phyloP scores from a whole-genome alignment of 2,329 filamentous ascomycete genomes.

The Alternaria burnsii region DNA sequence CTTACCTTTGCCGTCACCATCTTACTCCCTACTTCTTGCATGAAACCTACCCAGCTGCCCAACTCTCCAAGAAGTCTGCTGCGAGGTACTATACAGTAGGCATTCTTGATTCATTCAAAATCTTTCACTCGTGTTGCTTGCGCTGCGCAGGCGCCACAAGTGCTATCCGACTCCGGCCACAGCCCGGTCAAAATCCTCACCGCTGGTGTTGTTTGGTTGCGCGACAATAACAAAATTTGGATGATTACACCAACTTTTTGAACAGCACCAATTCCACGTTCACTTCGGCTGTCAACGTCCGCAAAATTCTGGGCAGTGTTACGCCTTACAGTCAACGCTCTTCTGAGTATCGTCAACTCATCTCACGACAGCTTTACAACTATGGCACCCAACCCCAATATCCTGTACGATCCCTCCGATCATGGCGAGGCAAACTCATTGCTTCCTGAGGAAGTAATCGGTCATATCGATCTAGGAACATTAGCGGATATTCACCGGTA shows the following conservation, averaged over 20 bases:
- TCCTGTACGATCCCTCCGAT: slow-evolving; percentile 8
- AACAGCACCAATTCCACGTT: neutral
- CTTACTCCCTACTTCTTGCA: slow-evolving; percentile 5
- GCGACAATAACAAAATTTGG: slow-evolving; percentile 12
- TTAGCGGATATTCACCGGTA: slow-evolving; percentile 31
- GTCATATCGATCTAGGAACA: slow-evolving; percentile 34
- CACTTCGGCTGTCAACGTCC: neutral
- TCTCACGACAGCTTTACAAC: neutral
- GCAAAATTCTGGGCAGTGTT: neutral
- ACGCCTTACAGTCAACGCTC: neutral
- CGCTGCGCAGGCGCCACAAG: slow-evolving; percentile 6
- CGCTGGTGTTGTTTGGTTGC: slow-evolving; percentile 6
- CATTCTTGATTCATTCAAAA: neutral
- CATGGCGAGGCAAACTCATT: slow-evolving; percentile 12
- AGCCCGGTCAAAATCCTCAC: slow-evolving; percentile 20
- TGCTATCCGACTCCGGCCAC: slow-evolving; percentile 6
- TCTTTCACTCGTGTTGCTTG: neutral
- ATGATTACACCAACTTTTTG: neutral
- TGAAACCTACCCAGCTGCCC: neutral
- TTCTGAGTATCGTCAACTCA: neutral
- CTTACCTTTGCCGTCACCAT: slow-evolving; percentile 12
- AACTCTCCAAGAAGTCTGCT: neutral
- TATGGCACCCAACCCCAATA: slow-evolving; percentile 16
- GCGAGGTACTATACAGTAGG: neutral
- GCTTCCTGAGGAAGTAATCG: slow-evolving; percentile 27